Evolutionary conservation across 164 flowering plant genomes (phyloP).

Genomic region (Berberis thunbergii): DNA sequence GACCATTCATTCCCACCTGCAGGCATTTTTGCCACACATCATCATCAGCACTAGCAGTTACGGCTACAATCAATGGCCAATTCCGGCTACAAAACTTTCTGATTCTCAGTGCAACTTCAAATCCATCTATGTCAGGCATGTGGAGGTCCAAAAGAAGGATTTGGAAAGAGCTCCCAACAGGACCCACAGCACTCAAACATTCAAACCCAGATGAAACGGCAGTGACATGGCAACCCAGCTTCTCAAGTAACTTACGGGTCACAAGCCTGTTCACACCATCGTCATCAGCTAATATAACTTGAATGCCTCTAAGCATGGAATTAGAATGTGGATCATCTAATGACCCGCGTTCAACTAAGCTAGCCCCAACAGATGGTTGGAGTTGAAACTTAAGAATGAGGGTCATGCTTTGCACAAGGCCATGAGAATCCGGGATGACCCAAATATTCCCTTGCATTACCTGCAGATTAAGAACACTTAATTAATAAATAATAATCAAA

Average conservation of each 20-base stretch:
- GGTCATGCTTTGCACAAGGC: conserved; percentile 55
- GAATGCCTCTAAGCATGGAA: conserved; percentile 55
- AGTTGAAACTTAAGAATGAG: conserved; percentile 61
- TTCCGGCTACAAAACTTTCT: conserved; percentile 49
- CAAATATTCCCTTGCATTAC: conserved; percentile 94
- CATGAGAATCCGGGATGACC: conserved; percentile 55
- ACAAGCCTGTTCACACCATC: conserved; percentile 69
- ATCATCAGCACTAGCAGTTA: conserved; percentile 61
- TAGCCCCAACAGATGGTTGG: conserved; percentile 28
- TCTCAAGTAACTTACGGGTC: conserved; percentile 74
- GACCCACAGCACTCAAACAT: conserved; percentile 55
- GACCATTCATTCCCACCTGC: conserved; percentile 73
- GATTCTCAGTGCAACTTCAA: conserved; percentile 62
- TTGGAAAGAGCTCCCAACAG: conserved; percentile 38
- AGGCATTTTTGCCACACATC: conserved; percentile 54
- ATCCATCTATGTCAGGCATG: conserved; percentile 80
- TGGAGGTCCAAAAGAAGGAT: conserved; percentile 71
- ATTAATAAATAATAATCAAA: too few species aligned
- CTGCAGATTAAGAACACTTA: conserved; percentile 28
- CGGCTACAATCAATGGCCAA: conserved; percentile 69
- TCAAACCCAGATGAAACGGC: conserved; percentile 73
- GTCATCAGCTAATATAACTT: conserved; percentile 60
- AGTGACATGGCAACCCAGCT: conserved; percentile 72
- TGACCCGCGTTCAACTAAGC: conserved; percentile 30
- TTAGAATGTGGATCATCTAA: conserved; percentile 41